Evolutionary conservation across 768 basidiomycete species (phyloP), one percentile per base, ranked within the genome.

Genomic region (Podaxis pistillaris): DNA sequence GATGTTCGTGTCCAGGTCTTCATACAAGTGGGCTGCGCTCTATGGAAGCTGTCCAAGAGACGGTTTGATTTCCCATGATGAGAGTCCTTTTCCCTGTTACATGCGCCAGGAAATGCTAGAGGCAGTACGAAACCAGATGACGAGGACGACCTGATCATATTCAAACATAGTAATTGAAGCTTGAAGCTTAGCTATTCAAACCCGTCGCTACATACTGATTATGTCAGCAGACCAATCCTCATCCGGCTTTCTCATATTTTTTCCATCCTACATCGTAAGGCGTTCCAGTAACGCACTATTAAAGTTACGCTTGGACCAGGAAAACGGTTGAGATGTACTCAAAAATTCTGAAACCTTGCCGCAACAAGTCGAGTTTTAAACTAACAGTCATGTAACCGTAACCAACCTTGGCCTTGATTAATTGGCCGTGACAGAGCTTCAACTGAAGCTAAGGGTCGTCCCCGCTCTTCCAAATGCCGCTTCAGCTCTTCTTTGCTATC

Each of bases 101-200:
- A 30, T n/a, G 38, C n/a, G 59, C 51, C 64, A 9, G 74, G 68
- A 63, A 80, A 79, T 1, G 73, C 73, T 11, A 81, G 63, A 24
- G 79, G 76, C 61, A 79, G 65, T 51, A 59, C 52, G 26, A 69
- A 66, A 26, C 47, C 26, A 11, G 61, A 62, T n/a, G 46, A n/a
- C 12, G 46, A 11, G 33, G 54, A 28, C n/a, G 60, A 53, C 37
- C 28, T 38, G 22, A 40, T 50, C 61, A 62, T 62, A 56, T 47
- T 56, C 41, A 24, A 62, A 36, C 30, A 33, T 15, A 56, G 24
- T 9, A 4, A 12, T 12, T 12, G 15, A 11, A 11, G 40, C 33
- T 46, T n/a, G 44, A 46, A 17, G 44, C 44, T n/a, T 1, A n/a
- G 12, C 26, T 28, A 13, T 50, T 12, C n/a, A 50, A 22, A 8